A percentile compares a stretch with the other conserved stretches of the same genome.
phyloP scores from a whole-genome alignment of 345 rosid genomes.

The Arabidopsis arenosa region DNA sequence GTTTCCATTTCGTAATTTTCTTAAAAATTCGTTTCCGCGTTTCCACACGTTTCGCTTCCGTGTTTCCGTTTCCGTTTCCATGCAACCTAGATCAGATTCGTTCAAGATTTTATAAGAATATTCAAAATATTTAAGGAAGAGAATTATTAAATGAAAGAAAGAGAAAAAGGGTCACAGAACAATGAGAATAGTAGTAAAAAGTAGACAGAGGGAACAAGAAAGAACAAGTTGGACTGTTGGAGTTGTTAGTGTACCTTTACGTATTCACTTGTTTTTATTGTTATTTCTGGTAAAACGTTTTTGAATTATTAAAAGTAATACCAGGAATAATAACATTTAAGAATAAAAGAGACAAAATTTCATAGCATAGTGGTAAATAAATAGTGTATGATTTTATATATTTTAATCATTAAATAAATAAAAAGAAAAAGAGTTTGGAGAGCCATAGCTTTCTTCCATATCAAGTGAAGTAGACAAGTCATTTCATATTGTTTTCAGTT shows the following conservation, averaged over 20 bases:
- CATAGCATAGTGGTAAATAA: constrained; percentile 15
- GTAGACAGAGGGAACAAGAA: constrained; percentile 26
- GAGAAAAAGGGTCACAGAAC: neutral
- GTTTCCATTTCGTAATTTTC: too few relatives aligned
- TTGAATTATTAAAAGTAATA: constrained; percentile 5
- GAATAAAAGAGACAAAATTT: neutral
- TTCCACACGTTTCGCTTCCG: too few relatives aligned
- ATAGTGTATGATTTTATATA: neutral
- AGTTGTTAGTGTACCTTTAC: constrained; percentile 37
- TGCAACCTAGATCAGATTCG: neutral
- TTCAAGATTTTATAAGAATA: constrained; percentile 6
- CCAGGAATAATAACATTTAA: neutral
- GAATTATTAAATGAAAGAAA: constrained; percentile 21
- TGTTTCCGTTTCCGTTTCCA: too few relatives aligned
- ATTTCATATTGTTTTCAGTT: constrained; percentile 31
- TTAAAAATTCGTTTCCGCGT: too few relatives aligned
- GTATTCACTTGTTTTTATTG: constrained; percentile 39
- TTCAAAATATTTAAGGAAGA: neutral
- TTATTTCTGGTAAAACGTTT: constrained; percentile 10
- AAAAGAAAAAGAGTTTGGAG: constrained; percentile 17
- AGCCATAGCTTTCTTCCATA: constrained; percentile 32
- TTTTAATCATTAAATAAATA: neutral
- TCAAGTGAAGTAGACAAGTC: constrained; percentile 37
- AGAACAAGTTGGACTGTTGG: neutral
- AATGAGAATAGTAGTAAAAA: constrained; percentile 38